Evolutionary conservation across 352 stramenopile species (phyloP).

Genomic region (Globisporangium spinosum): DNA sequence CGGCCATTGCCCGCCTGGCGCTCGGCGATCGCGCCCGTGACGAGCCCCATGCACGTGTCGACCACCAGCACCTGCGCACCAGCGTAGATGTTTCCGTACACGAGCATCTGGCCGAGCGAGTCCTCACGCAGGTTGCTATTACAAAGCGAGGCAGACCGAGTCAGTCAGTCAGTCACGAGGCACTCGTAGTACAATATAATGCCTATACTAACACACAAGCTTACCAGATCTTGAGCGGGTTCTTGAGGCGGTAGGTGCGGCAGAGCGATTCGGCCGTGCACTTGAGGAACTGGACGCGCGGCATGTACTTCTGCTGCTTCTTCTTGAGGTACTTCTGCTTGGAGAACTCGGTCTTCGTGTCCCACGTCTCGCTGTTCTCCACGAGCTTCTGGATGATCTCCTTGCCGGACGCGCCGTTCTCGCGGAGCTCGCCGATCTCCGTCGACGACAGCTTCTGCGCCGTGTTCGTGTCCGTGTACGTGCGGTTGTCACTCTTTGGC

Average conservation of each 20-base stretch:
- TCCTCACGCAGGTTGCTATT: conserved; percentile 88
- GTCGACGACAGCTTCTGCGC: conserved; percentile 72
- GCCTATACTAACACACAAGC: neutral
- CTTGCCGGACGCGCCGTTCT: conserved; percentile 63
- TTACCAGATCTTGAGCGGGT: conserved; percentile 87
- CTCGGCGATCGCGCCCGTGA: conserved; percentile 88
- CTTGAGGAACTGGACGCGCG: conserved; percentile 74
- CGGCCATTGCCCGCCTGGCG: conserved; percentile 63
- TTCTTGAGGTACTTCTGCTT: conserved; percentile 96
- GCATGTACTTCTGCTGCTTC: conserved; percentile 94
- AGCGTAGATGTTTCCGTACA: conserved; percentile 91
- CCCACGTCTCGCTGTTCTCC: conserved; percentile 93
- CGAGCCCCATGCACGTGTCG: conserved; percentile 91
- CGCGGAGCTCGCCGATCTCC: conserved; percentile 64
- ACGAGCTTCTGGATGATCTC: conserved; percentile 92
- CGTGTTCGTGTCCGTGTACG: conserved; percentile 85
- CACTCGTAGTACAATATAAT: neutral
- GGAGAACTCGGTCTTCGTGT: conserved; percentile 93
- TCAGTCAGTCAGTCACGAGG: neutral
- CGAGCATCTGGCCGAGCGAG: conserved; percentile 91
- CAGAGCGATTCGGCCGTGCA: conserved; percentile 90
- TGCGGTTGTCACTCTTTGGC: conserved; percentile 70
- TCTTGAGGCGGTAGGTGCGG: conserved; percentile 86
- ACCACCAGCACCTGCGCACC: conserved; percentile 88
- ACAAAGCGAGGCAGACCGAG: neutral